These are phyloP conservation scores for Atkinsonella texensis DNA, from an alignment of 2,329 filamentous ascomycete genomes.

Conservation along the genomic window DNA sequence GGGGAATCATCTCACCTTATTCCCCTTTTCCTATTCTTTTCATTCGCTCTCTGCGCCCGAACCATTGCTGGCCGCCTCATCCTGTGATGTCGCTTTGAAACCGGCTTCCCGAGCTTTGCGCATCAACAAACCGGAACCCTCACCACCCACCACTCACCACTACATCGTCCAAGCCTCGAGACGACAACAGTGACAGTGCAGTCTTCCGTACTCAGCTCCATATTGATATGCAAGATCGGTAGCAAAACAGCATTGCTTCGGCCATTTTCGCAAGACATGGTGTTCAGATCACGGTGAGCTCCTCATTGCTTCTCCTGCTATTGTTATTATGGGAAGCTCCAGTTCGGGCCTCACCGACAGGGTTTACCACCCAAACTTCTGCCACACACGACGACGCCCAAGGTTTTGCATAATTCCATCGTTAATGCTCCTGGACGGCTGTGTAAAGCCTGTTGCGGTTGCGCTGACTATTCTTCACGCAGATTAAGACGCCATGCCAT, in stretches of 20 bases:
- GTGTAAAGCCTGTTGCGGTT: background rate
- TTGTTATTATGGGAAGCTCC: slow-evolving; percentile 1
- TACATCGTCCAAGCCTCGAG: background rate
- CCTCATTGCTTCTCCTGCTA: background rate
- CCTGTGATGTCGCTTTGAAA: slow-evolving; percentile 1
- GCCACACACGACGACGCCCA: background rate
- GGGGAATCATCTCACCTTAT: background rate
- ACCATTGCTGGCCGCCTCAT: background rate
- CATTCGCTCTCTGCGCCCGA: background rate
- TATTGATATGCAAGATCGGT: background rate
- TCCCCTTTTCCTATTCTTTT: background rate
- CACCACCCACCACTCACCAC: too few species aligned
- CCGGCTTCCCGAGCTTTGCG: background rate
- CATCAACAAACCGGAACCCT: background rate
- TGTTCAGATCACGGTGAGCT: slow-evolving; percentile 1
- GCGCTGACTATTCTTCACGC: slow-evolving; percentile 7
- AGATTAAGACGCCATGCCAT: slow-evolving; percentile 13
- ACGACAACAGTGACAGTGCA: background rate
- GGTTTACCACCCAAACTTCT: background rate
- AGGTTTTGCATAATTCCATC: background rate
- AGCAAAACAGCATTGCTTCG: background rate
- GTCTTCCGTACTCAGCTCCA: background rate
- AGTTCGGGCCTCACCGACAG: slow-evolving; percentile 1
- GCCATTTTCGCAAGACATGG: slow-evolving; percentile 1
- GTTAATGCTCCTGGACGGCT: background rate